Conservation (phyloP, 75 land plant genomes). For the Cunninghamia lanceolata region DNA sequence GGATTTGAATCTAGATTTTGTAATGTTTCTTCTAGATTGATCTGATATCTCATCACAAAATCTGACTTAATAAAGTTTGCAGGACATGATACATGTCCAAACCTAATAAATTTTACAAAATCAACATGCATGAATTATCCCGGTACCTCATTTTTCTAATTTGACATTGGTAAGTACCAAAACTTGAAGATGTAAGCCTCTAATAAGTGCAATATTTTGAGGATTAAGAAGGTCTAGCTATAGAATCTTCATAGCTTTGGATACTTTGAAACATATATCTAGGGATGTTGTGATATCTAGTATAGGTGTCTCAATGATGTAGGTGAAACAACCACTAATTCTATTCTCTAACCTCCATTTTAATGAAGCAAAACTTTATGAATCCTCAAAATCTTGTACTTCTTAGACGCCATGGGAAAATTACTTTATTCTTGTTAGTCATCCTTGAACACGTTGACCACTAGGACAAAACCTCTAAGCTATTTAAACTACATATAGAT, state of each 20-base stretch:
- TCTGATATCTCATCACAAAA: not conserved
- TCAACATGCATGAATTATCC: not conserved
- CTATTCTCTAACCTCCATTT: not conserved
- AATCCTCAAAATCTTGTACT: not conserved
- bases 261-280: not conserved
- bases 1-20: not conserved
- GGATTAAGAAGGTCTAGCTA: too few relatives aligned
- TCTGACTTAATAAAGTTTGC: not conserved
- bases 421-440: not conserved
- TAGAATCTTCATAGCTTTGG: too few relatives aligned
- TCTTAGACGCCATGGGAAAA: not conserved
- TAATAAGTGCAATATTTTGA: too few relatives aligned
- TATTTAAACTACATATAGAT: not conserved
- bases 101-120: not conserved
- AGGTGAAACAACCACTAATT: not conserved
- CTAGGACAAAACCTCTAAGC: not conserved
- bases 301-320: not conserved
- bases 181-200: not conserved
- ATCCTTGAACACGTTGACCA: not conserved
- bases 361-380: not conserved
- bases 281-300: not conserved
- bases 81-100: not conserved
- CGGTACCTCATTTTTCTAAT: not conserved
- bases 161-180: not conserved
- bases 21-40: not conserved